Percentiles rank a stretch among this genome's conserved stretches.
phyloP scores from a whole-genome alignment of 2,329 filamentous ascomycete genomes.

The Talaromyces amestolkiae region DNA sequence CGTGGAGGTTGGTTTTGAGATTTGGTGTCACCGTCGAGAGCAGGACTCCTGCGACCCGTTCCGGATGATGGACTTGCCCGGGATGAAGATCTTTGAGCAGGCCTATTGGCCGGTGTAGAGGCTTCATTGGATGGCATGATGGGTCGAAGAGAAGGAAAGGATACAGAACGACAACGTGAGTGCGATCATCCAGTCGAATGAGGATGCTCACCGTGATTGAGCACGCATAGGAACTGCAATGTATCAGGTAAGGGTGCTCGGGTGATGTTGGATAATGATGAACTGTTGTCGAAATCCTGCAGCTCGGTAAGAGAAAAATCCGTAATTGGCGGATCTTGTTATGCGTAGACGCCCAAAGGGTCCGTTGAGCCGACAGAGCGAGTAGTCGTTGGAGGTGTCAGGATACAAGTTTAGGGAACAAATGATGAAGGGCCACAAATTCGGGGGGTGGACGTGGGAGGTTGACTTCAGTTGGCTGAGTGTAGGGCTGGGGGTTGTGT shows the following conservation, averaged over 20 bases:
- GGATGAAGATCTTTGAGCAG: slow-evolving; percentile 12
- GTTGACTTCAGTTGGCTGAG: slow-evolving; percentile 1
- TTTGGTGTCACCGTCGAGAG: slow-evolving; percentile 30
- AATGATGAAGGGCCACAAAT: slow-evolving; percentile 22
- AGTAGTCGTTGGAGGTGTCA: neutral
- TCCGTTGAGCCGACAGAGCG: neutral
- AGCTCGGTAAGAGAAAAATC: slow-evolving; percentile 2
- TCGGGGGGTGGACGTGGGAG: slow-evolving; percentile 14
- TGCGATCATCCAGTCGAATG: slow-evolving; percentile 15
- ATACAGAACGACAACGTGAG: slow-evolving; percentile 34
- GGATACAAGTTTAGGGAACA: slow-evolving; percentile 8
- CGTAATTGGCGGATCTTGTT: slow-evolving; percentile 1
- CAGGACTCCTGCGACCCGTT: slow-evolving; percentile 28
- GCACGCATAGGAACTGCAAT: slow-evolving; percentile 2
- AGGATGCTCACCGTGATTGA: slow-evolving; percentile 7
- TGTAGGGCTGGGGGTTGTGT: slow-evolving; percentile 18
- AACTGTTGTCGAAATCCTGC: slow-evolving; percentile 12
- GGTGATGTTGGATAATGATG: neutral
- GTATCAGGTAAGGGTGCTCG: slow-evolving; percentile 4
- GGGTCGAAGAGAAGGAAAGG: slow-evolving; percentile 20
- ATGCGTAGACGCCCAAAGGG: slow-evolving; percentile 18
- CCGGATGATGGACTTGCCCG: slow-evolving; percentile 14
- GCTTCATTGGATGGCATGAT: slow-evolving; percentile 21
- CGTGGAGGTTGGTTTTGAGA: slow-evolving; percentile 30
- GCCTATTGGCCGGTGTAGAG: slow-evolving; percentile 31